These are phyloP conservation scores for Hanseniaspora mollemarum DNA, from an alignment of 805 yeast species.

Conservation along the genomic window DNA sequence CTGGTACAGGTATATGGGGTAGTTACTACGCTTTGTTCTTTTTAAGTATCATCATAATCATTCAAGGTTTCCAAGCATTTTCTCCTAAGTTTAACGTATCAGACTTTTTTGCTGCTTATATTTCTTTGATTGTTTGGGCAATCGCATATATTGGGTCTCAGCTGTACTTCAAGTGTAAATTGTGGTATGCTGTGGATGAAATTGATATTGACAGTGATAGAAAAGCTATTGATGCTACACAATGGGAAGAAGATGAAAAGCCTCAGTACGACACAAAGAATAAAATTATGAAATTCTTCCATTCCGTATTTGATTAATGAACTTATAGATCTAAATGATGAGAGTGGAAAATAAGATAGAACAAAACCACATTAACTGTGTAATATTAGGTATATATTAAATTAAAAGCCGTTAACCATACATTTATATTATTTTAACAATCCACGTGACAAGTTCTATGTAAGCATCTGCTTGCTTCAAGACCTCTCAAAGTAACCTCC, in stretches of 20 bases:
- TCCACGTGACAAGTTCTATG: no score
- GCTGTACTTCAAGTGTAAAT: slow-evolving; percentile 38
- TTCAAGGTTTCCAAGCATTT: slow-evolving; percentile 65
- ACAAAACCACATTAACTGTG: no score
- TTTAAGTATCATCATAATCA: slow-evolving; percentile 45
- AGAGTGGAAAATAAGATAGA: no score
- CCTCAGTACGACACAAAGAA: slow-evolving; percentile 28
- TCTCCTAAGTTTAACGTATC: slow-evolving; percentile 40
- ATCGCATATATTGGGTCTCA: slow-evolving; percentile 48
- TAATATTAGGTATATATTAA: no score
- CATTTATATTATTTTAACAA: no score
- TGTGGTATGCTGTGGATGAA: slow-evolving; percentile 42
- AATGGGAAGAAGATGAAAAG: slow-evolving; percentile 45
- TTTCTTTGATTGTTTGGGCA: slow-evolving; percentile 53
- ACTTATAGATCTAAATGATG: no score
- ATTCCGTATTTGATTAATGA: slow-evolving; percentile 7
- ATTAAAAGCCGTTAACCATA: no score
- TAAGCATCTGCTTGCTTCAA: no score
- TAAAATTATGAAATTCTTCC: slow-evolving; percentile 12
- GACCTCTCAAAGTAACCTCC: no score
- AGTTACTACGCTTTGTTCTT: slow-evolving; percentile 53
- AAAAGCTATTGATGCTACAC: slow-evolving; percentile 48
- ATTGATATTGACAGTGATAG: slow-evolving; percentile 61
- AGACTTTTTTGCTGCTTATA: slow-evolving; percentile 57
- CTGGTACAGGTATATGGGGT: slow-evolving; percentile 52